Conservation (phyloP, 177 flowering plant genomes). For the Tripterygium wilfordii region DNA sequence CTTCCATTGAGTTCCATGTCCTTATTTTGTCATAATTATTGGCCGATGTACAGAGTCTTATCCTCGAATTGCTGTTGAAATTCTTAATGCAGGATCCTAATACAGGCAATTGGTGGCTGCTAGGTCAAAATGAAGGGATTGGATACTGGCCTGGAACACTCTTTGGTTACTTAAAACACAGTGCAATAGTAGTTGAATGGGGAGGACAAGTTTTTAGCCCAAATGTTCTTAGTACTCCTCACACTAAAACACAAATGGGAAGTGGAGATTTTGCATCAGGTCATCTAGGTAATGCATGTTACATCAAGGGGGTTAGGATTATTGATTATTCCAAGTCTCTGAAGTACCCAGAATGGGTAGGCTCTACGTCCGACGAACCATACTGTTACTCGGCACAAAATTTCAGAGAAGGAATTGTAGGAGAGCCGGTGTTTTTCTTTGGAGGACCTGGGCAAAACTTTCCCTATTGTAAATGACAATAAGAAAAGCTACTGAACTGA, state of each 20-base stretch:
- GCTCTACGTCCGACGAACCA: too few species aligned
- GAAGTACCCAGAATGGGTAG: too few species aligned
- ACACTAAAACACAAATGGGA: conserved; percentile 35
- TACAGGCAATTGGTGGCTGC: conserved; percentile 40
- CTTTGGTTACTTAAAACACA: conserved; percentile 19
- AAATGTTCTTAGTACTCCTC: conserved; percentile 14
- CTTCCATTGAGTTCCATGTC: too few species aligned
- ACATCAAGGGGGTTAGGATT: conserved; percentile 13
- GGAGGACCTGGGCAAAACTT: too few species aligned
- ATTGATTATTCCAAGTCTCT: conserved; percentile 21
- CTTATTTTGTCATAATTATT: background rate
- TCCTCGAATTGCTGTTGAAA: too few species aligned
- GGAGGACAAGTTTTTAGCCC: conserved; percentile 34
- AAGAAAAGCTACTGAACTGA: too few species aligned
- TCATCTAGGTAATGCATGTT: conserved; percentile 6
- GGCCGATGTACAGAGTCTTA: conserved; percentile 7
- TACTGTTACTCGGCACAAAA: too few species aligned
- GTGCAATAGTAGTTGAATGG: conserved; percentile 27
- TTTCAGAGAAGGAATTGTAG: too few species aligned
- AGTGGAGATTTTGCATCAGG: conserved; percentile 35
- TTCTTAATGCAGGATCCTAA: conserved; percentile 18
- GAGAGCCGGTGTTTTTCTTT: too few species aligned
- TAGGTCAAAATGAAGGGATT: conserved; percentile 12
- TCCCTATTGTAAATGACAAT: too few species aligned
- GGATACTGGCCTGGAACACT: conserved; percentile 36